phyloP scores from a whole-genome alignment of 1,139 yeast species.

The Trichomonascaceae sp. region DNA sequence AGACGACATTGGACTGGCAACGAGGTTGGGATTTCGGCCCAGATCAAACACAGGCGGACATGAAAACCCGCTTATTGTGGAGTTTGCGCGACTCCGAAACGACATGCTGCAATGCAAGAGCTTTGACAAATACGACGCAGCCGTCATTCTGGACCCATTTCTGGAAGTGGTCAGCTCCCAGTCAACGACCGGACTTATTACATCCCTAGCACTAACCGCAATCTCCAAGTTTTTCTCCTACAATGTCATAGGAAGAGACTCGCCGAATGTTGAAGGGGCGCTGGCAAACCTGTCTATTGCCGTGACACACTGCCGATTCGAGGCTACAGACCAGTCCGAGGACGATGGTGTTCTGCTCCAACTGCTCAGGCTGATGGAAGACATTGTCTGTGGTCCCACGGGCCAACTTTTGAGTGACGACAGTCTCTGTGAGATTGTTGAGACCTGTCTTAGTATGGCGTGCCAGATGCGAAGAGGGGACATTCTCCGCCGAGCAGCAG shows the following conservation, averaged over 20 bases:
- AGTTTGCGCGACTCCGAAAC: constrained; percentile 65
- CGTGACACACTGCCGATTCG: constrained; percentile 87
- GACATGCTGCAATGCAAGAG: constrained; percentile 48
- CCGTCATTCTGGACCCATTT: constrained; percentile 75
- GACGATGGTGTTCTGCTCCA: constrained; percentile 86
- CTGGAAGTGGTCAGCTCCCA: constrained; percentile 76
- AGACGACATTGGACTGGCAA: constrained; percentile 22
- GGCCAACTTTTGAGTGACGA: constrained; percentile 64
- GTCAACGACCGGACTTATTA: constrained; percentile 73
- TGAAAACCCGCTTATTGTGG: constrained; percentile 60
- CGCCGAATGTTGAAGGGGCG: constrained; percentile 35
- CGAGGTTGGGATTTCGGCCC: constrained; percentile 8
- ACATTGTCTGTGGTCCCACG: constrained; percentile 47
- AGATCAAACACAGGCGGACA: constrained; percentile 9
- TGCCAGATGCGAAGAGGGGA: constrained; percentile 89
- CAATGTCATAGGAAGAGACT: constrained; percentile 34
- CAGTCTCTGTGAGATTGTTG: constrained; percentile 76
- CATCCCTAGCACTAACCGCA: constrained; percentile 69
- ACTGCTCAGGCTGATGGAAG: constrained; percentile 64
- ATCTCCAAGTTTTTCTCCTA: constrained; percentile 59
- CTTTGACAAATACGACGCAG: constrained; percentile 49
- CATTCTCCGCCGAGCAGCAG: constrained; percentile 80
- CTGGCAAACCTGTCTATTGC: constrained; percentile 57
- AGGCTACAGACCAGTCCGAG: constrained; percentile 84
- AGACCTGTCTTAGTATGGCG: constrained; percentile 83